Conservation (phyloP, 495 filamentous ascomycete genomes). For the Cenococcum geophilum region DNA sequence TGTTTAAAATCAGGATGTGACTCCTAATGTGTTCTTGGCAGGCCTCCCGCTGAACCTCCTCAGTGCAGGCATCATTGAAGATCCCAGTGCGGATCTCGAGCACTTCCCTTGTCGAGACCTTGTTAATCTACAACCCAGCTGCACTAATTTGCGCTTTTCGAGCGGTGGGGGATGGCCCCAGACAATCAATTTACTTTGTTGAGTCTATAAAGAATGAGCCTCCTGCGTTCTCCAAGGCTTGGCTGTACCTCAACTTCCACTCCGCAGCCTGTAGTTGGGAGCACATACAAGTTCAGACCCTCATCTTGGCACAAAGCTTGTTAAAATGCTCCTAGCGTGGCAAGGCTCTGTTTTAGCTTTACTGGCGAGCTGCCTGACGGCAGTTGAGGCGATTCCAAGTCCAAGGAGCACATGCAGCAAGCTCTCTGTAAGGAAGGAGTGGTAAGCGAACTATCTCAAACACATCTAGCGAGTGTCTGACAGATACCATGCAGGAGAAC, state of each 20-base stretch:
- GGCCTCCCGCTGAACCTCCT: neutral
- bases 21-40: neutral
- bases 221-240: neutral
- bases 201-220: neutral
- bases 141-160: neutral
- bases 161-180: neutral
- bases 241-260: neutral
- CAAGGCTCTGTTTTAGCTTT: neutral
- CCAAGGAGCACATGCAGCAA: neutral
- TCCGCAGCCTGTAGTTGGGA: neutral
- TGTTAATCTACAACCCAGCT: neutral
- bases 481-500: neutral
- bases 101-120: neutral
- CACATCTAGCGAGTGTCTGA: neutral
- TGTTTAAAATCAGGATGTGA: too few species aligned
- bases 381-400: neutral
- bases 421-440: slow-evolving; percentile 1
- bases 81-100: neutral
- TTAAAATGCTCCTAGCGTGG: neutral
- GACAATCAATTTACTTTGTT: neutral
- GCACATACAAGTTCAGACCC: neutral
- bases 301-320: neutral
- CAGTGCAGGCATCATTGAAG: neutral
- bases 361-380: neutral
- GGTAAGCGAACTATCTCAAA: slow-evolving; percentile 1